Base-by-base conservation (phyloP, 2,329 filamentous ascomycete genomes). In the Mollisia scopiformis region DNA sequence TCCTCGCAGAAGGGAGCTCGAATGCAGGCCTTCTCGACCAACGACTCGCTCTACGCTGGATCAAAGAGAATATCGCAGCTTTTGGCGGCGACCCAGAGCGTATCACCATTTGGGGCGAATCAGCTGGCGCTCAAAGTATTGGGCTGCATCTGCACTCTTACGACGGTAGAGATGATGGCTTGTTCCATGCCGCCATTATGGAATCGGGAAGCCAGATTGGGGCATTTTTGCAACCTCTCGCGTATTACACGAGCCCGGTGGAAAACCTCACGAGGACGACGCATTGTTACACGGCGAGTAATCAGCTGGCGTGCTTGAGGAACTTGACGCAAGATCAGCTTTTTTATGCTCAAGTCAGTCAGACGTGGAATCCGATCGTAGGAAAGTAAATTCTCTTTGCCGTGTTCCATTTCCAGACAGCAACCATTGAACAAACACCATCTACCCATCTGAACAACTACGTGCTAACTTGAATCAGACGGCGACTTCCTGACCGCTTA, bases 1-100 rank as follows among this genome's bases (percentile, higher is more conserved):
- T 51, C 23, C 49, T 51, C 14, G 49, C 49, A 33, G 49, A 51
- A 51, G 49, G 49, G 28, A 51, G 49, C 10, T 51, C 49, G 35
- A 69, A 70, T 46, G 35, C 66, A 10, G 88, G 88, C 1, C 73
- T 89, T 50, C 77, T 80, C 62, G 87, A 90, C 68, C 86, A 89
- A 73, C 79, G 83, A 62, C 70, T 81, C 16, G 79, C 84, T 8
- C 75, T 89, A 2, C 58, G 64, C 52, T 89, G 87, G 87, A 80
- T 88, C 39, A 77, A 79, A 61, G 80, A 84, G 61, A 85, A 85
- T 62, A 84, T 85, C 33, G 76, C 68, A 1, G 75, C 76, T 0
- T 80, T 80, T 55, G 77, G 77, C 11, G 78, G 77, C n/a, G 75
- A 79, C 61, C 74, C 75, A 6, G 56, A 62, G 1, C 71, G 75